Percentiles rank a stretch among this genome's conserved stretches.
phyloP scores from a whole-genome alignment of 768 basidiomycete genomes.

The Lactarius quietus region DNA sequence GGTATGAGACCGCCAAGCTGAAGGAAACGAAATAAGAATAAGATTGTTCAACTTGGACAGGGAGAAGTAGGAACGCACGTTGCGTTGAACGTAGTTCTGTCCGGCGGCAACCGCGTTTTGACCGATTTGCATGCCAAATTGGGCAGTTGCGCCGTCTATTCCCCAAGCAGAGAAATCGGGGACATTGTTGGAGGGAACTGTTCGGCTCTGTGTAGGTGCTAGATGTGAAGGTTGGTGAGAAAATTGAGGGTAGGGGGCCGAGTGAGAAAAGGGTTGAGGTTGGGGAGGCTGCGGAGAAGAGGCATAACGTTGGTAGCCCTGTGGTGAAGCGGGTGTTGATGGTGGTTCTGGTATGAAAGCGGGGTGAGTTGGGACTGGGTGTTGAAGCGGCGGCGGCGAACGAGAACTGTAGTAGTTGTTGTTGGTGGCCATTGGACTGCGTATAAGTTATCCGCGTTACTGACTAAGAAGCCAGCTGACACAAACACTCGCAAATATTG shows the following conservation, averaged over 20 bases:
- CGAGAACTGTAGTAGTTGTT: slow-evolving; percentile 38
- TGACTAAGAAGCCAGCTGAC: background rate
- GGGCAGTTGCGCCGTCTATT: slow-evolving; percentile 89
- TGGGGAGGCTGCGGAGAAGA: slow-evolving; percentile 49
- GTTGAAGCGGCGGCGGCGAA: slow-evolving; percentile 79
- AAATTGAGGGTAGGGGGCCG: slow-evolving; percentile 45
- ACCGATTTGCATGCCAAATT: slow-evolving; percentile 95
- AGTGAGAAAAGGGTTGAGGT: slow-evolving; percentile 35
- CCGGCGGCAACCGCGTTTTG: slow-evolving; percentile 89
- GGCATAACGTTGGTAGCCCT: slow-evolving; percentile 70
- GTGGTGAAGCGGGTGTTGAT: slow-evolving; percentile 68
- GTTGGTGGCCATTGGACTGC: slow-evolving; percentile 11
- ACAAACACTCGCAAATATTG: slow-evolving; percentile 12
- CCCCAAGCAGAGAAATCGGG: slow-evolving; percentile 72
- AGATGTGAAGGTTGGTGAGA: slow-evolving; percentile 42
- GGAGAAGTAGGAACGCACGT: slow-evolving; percentile 49
- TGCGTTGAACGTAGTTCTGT: slow-evolving; percentile 93
- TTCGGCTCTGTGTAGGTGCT: slow-evolving; percentile 18
- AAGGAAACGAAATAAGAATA: background rate
- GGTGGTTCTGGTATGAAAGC: slow-evolving; percentile 82
- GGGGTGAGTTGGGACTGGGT: slow-evolving; percentile 86
- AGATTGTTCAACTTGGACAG: background rate
- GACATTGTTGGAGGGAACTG: slow-evolving; percentile 26
- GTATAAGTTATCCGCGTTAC: background rate
- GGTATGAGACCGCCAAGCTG: slow-evolving; percentile 84